Evolutionary conservation across 177 flowering plant species (phyloP).

Genomic region (Vitis hybrid): DNA sequence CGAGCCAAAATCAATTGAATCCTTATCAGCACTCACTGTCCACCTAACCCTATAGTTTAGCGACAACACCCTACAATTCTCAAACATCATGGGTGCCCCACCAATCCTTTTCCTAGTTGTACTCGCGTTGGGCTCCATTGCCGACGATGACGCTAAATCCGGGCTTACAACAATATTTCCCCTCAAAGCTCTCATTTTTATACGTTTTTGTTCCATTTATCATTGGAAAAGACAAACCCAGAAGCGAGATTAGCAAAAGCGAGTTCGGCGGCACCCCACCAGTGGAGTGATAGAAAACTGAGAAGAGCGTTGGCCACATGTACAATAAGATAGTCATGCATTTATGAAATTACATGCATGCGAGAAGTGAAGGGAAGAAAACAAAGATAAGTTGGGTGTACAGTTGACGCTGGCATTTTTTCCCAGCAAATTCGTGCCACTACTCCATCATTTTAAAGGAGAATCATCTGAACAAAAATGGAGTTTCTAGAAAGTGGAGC

Average conservation of each 20-base stretch:
- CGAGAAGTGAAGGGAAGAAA: too few relatives aligned
- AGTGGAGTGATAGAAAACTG: too few relatives aligned
- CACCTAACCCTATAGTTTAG: conserved; percentile 66
- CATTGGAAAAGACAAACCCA: conserved; percentile 72
- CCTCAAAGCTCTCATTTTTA: conserved; percentile 61
- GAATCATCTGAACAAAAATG: too few relatives aligned
- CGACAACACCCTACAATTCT: conserved; percentile 69
- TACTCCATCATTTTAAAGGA: conserved; percentile 12
- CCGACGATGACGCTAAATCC: conserved; percentile 28
- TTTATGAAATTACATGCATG: too few relatives aligned
- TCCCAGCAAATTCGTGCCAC: too few relatives aligned
- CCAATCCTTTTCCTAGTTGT: background rate
- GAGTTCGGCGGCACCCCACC: conserved; percentile 36
- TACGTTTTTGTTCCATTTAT: conserved; percentile 54
- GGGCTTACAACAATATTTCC: conserved; percentile 10
- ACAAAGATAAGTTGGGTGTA: too few relatives aligned
- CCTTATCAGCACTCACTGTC: conserved; percentile 48
- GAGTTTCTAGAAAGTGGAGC: too few relatives aligned
- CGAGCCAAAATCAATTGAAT: conserved; percentile 69
- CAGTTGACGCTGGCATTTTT: too few relatives aligned
- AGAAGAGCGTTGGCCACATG: too few relatives aligned
- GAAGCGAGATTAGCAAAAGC: conserved; percentile 62
- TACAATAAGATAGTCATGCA: too few relatives aligned
- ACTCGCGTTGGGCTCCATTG: background rate
- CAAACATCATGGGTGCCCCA: conserved; percentile 62